Base-by-base conservation (phyloP, 768 basidiomycete species). In the Fomitopsis serialis region DNA sequence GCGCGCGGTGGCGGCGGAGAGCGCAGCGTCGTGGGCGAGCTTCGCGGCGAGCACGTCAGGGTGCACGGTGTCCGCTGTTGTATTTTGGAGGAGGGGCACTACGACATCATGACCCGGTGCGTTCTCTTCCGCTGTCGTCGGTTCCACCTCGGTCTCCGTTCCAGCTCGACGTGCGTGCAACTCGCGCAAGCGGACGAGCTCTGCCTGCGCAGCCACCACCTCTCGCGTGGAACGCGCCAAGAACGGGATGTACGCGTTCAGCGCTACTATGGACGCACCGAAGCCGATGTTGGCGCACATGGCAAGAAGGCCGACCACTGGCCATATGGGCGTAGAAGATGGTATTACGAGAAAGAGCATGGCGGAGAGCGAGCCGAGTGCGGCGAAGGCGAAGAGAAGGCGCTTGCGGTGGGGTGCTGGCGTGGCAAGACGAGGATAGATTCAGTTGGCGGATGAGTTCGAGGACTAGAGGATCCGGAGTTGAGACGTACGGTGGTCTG, bases 201-300 rank as follows among this genome's bases (percentile, higher is more conserved):
- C 69, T 5, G 64, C 61, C 25, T 70, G 66, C 1, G 78, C 66
- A 15, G 66, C 58, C 17, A 74, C 60, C 9, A 87, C 84, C 57
- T 85, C 82, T 2, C 81, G 79, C 0, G 84, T 77, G 40, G 81
- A 80, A 55, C 78, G 78, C 2, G 89, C 89, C 8, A 92, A 77
- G 1, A 72, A 71, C 0, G 90, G 92, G 3, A 96, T 79, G 67
- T 96, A 96, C 0, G 92, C 80, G 64, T 98, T 98, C 77, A 92
- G 81, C 19, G 92, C 93, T 3, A 98, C 95, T 10, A 86, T 75
- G 3, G 87, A 89, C 0, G 86, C 87, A 1, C 93, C 90, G 58
- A 97, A 97, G 2, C 84, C 81, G 12, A 93, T 85, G 63, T 95
- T 96, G 9, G 93, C 88, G 6, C 78, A 70, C 43, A 90, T 78